phyloP scores from a whole-genome alignment of 352 stramenopile genomes.

The Globisporangium cederbergense region DNA sequence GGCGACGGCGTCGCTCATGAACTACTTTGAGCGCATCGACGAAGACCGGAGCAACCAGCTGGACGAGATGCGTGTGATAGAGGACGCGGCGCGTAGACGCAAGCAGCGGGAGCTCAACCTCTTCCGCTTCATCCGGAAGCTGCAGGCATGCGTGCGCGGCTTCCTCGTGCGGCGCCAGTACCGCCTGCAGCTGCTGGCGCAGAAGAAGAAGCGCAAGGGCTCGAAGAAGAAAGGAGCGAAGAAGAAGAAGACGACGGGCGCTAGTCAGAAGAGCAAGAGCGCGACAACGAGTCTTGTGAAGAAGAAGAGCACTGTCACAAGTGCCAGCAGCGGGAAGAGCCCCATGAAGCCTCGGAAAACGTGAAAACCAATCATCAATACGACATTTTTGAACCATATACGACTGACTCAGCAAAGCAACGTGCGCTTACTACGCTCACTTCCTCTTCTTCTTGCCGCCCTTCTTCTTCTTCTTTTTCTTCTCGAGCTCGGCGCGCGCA shows the following conservation, averaged over 20 bases:
- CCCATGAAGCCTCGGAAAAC: slow-evolving; percentile 3
- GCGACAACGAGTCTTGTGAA: slow-evolving; percentile 1
- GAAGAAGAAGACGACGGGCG: slow-evolving; percentile 26
- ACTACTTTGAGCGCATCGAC: slow-evolving; percentile 51
- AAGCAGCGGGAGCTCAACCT: slow-evolving; percentile 42
- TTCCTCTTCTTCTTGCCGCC: slow-evolving; percentile 70
- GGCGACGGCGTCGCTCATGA: slow-evolving; percentile 32
- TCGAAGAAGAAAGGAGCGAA: slow-evolving; percentile 20
- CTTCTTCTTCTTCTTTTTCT: slow-evolving; percentile 77
- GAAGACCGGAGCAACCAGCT: slow-evolving; percentile 48
- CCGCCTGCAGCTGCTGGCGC: slow-evolving; percentile 24
- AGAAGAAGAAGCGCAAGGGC: slow-evolving; percentile 22
- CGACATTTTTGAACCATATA: not conserved
- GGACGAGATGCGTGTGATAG: slow-evolving; percentile 38
- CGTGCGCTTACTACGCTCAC: not conserved
- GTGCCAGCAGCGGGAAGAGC: not conserved
- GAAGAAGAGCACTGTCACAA: not conserved
- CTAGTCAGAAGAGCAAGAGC: slow-evolving; percentile 4
- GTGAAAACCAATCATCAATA: not conserved
- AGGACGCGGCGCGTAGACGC: slow-evolving; percentile 25
- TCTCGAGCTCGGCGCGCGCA: slow-evolving; percentile 69
- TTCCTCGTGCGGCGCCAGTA: slow-evolving; percentile 43
- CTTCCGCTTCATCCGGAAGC: slow-evolving; percentile 43
- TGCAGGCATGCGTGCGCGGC: slow-evolving; percentile 57
- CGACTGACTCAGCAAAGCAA: not conserved